A percentile compares a stretch with the other conserved stretches of the same genome.
phyloP scores from a whole-genome alignment of 2,329 filamentous ascomycete species.

The Colletotrichum sp. region DNA sequence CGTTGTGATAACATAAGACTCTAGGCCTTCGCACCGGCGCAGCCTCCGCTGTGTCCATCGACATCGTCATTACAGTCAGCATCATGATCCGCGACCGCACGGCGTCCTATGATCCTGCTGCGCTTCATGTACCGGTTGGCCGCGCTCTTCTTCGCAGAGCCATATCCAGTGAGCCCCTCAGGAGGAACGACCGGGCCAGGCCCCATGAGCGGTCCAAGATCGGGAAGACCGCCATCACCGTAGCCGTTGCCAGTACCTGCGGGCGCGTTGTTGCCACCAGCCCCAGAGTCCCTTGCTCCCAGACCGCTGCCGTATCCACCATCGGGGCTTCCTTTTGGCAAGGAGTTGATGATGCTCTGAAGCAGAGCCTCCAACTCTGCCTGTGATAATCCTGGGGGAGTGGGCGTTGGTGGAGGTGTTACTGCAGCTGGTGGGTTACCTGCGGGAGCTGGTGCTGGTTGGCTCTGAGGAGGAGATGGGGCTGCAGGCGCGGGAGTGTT shows the following conservation, averaged over 20 bases:
- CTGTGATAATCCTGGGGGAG: neutral
- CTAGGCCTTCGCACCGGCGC: neutral
- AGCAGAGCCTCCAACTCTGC: constrained; percentile 3
- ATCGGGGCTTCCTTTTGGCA: neutral
- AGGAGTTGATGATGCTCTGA: constrained; percentile 13
- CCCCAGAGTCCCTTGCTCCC: constrained; percentile 14
- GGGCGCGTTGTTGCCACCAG: neutral
- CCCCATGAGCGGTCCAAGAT: neutral
- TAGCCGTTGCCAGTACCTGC: neutral
- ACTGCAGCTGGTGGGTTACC: neutral
- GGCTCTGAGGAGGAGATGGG: neutral
- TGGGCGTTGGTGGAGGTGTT: neutral
- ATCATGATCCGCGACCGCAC: neutral
- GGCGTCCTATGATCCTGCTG: constrained; percentile 14
- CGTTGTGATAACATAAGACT: neutral
- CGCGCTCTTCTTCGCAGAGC: neutral
- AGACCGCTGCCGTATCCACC: constrained; percentile 2
- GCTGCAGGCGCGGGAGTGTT: neutral
- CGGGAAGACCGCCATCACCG: neutral
- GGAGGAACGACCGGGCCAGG: neutral
- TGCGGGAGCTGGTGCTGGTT: neutral
- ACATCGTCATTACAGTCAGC: neutral
- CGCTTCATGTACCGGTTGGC: constrained; percentile 2
- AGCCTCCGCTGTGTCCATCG: neutral
- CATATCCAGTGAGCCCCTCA: neutral